A percentile compares a stretch with the other conserved stretches of the same genome.
phyloP scores from a whole-genome alignment of 805 yeast genomes.

The Ogataea henricii region DNA sequence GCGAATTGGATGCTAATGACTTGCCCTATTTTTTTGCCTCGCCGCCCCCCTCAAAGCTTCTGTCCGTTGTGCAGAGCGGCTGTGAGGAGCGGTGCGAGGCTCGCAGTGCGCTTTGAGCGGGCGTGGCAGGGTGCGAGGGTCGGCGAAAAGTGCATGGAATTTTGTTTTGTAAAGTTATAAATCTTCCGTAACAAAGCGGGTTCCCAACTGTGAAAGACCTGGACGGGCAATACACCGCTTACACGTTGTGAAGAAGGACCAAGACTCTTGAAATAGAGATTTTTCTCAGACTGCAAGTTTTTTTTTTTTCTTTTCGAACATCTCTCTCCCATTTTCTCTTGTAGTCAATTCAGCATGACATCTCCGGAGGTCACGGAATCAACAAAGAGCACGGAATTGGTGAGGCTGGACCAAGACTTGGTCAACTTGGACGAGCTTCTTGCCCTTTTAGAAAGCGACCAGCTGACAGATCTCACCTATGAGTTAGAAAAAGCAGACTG shows the following conservation, averaged over 20 bases:
- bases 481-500: constrained; percentile 21
- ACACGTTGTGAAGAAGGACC: background rate
- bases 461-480: constrained; percentile 15
- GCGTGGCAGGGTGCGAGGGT: background rate
- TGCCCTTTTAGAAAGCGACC: constrained; percentile 20
- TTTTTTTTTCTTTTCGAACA: background rate
- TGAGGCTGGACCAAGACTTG: constrained; percentile 13
- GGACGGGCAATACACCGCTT: background rate
- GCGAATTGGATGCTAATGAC: background rate
- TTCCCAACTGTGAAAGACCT: background rate
- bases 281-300: background rate
- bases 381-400: constrained; percentile 5
- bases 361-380: constrained; percentile 22
- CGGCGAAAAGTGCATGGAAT: background rate
- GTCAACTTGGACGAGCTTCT: constrained; percentile 19
- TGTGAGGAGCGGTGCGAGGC: constrained; percentile 1
- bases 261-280: background rate
- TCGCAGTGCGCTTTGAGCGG: background rate
- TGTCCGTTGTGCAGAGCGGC: constrained; percentile 1
- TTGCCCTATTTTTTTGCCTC: constrained; percentile 2
- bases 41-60: background rate
- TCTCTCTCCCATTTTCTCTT: constrained; percentile 6
- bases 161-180: background rate
- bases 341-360: constrained; percentile 12
- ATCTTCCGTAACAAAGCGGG: background rate